Conservation (phyloP, 2,329 filamentous ascomycete genomes). For the Xylaria digitata region DNA sequence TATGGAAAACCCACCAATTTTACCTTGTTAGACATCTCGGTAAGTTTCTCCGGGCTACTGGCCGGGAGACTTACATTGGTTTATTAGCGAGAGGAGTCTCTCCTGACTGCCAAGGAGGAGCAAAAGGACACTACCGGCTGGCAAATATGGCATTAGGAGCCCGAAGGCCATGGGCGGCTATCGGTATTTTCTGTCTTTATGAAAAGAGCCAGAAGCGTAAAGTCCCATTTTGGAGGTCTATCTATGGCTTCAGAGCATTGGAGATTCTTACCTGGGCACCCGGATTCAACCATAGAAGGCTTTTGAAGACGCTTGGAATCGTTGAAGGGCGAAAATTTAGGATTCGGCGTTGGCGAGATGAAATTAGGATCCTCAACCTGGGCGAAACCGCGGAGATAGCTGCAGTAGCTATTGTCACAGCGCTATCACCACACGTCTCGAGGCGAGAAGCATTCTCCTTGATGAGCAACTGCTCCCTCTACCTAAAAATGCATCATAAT, state of each 20-base stretch:
- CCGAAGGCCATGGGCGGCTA: conserved; percentile 41
- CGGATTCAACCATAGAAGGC: conserved; percentile 30
- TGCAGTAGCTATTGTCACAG: conserved; percentile 39
- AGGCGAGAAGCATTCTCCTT: conserved; percentile 46
- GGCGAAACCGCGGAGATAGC: conserved; percentile 31
- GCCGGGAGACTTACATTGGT: conserved; percentile 43
- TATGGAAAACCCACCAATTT: conserved; percentile 44
- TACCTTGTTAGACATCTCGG: conserved; percentile 37
- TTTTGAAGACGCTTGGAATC: conserved; percentile 39
- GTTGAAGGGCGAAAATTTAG: not conserved
- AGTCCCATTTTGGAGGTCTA: conserved; percentile 42
- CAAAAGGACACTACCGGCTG: conserved; percentile 35
- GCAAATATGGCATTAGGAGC: conserved; percentile 43
- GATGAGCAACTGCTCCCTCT: conserved; percentile 49
- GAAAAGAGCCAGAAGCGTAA: conserved; percentile 31
- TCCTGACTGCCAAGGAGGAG: conserved; percentile 30
- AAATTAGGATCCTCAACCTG: not conserved
- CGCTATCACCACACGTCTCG: conserved; percentile 40
- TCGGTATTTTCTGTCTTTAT: conserved; percentile 41
- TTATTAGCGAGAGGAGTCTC: conserved; percentile 38
- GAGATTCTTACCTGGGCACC: conserved; percentile 36
- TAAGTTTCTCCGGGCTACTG: conserved; percentile 42
- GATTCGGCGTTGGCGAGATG: not conserved
- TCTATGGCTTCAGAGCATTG: conserved; percentile 39
- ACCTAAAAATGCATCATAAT: conserved; percentile 44